These are phyloP conservation scores for Acanthamoeba polyphaga DNA, from an alignment of 208 protist genomes.

Conservation along the genomic window DNA sequence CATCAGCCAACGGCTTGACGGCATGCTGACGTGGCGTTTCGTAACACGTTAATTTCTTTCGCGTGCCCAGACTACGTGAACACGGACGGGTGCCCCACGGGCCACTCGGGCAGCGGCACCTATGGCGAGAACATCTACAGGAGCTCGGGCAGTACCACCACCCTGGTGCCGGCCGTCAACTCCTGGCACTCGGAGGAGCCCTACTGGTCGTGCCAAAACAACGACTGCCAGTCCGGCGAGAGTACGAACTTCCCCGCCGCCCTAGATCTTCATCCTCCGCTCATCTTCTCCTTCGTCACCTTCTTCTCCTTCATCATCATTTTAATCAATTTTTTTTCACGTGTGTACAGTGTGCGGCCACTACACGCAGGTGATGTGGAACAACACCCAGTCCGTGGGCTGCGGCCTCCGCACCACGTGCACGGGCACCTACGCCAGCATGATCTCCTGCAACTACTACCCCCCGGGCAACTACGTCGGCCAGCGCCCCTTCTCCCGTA, in stretches of 20 bases:
- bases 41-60: no score
- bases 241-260: background rate
- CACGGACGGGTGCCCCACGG: background rate
- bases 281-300: no score
- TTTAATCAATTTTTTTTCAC: no score
- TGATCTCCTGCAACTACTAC: slow-evolving; percentile 7
- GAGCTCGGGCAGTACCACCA: background rate
- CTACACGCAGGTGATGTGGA: slow-evolving; percentile 19
- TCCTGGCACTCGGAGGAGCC: background rate
- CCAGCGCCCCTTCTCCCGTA: slow-evolving; percentile 90
- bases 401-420: background rate
- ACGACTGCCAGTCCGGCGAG: background rate
- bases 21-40: background rate
- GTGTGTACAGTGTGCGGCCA: background rate
- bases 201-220: slow-evolving; percentile 22
- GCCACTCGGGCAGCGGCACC: background rate
- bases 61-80: background rate
- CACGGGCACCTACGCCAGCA: background rate
- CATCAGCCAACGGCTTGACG: no score
- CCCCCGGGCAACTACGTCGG: background rate
- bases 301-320: no score
- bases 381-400: background rate
- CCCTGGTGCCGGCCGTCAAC: background rate
- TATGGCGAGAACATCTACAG: background rate
- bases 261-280: no score